phyloP scores from a whole-genome alignment of 129 eudicot species.

The Escallonia herrerae region DNA sequence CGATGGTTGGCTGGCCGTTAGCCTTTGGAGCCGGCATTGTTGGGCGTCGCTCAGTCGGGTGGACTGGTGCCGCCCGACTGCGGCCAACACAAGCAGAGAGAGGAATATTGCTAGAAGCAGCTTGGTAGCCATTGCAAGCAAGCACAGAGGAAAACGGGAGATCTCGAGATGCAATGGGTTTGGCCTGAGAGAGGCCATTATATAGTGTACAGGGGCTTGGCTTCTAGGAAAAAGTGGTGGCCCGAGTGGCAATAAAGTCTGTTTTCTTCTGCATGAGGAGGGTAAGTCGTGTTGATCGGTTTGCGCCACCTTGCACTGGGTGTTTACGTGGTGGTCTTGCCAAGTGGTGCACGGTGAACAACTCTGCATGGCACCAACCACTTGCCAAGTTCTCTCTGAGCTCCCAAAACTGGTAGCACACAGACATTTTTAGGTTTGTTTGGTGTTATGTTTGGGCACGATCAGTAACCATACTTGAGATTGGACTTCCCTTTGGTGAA shows the following conservation, averaged over 20 bases:
- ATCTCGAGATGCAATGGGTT: not conserved
- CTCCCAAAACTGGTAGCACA: not conserved
- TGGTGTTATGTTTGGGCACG: no score
- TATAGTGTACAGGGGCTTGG: slow-evolving; percentile 14
- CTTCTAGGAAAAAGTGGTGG: slow-evolving; percentile 5
- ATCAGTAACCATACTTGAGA: no score
- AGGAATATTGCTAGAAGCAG: slow-evolving; percentile 34
- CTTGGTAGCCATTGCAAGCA: slow-evolving; percentile 35
- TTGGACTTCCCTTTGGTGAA: no score
- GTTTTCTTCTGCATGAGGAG: slow-evolving; percentile 26
- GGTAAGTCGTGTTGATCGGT: not conserved
- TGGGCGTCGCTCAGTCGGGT: slow-evolving; percentile 32
- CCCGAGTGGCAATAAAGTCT: slow-evolving; percentile 22
- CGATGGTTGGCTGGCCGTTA: slow-evolving; percentile 40
- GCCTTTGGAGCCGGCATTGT: slow-evolving; percentile 51
- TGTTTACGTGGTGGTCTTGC: slow-evolving; percentile 23
- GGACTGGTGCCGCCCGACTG: slow-evolving; percentile 28
- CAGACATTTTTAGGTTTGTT: not conserved
- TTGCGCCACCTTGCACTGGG: slow-evolving; percentile 23
- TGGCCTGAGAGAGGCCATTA: not conserved
- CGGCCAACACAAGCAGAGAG: slow-evolving; percentile 39
- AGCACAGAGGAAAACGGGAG: not conserved
- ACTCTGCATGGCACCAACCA: not conserved
- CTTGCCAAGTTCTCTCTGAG: not conserved
- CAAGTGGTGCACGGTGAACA: not conserved